A percentile compares a stretch with the other conserved stretches of the same genome.
Conservation (phyloP, 371 early-diverging fungal species). For the Syncephalastrum contaminatum region DNA sequence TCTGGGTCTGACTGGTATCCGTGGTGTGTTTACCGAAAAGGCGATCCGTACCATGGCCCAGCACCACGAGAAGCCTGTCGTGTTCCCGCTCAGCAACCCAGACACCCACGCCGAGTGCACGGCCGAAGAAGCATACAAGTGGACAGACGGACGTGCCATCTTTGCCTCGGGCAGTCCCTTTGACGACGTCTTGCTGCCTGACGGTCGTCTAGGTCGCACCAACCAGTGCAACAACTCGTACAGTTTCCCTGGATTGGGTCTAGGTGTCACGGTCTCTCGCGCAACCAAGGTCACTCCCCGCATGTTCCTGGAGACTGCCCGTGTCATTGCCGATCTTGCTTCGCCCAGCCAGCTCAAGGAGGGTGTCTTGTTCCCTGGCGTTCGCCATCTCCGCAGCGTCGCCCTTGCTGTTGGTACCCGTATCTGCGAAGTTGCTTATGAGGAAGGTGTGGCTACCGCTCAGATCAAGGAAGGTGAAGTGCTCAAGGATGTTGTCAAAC, state of each 20-base stretch:
- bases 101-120: slow-evolving; percentile 67
- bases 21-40: slow-evolving; percentile 59
- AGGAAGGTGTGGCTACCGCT: slow-evolving; percentile 53
- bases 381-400: slow-evolving; percentile 50
- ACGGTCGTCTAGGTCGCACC: slow-evolving; percentile 51
- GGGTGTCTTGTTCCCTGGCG: slow-evolving; percentile 60
- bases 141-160: slow-evolving; percentile 63
- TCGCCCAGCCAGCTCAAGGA: slow-evolving; percentile 57
- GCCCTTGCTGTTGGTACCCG: slow-evolving; percentile 55
- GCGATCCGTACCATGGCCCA: slow-evolving; percentile 61
- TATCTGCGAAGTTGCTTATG: slow-evolving; percentile 62
- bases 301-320: slow-evolving; percentile 65
- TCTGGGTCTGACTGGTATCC: slow-evolving; percentile 60
- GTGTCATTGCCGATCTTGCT: slow-evolving; percentile 60
- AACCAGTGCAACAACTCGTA: slow-evolving; percentile 68
- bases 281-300: slow-evolving; percentile 54
- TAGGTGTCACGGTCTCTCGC: slow-evolving; percentile 57
- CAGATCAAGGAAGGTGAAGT: slow-evolving; percentile 46
- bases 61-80: slow-evolving; percentile 55
- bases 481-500: slow-evolving; percentile 47
- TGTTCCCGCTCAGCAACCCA: slow-evolving; percentile 69
- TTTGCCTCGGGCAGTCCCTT: slow-evolving; percentile 67
- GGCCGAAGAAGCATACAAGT: slow-evolving; percentile 60
- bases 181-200: slow-evolving; percentile 41
- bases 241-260: slow-evolving; percentile 62